Conservation (phyloP, 1,284 basidiomycete species). For the Rhodotorula mucilaginosa region DNA sequence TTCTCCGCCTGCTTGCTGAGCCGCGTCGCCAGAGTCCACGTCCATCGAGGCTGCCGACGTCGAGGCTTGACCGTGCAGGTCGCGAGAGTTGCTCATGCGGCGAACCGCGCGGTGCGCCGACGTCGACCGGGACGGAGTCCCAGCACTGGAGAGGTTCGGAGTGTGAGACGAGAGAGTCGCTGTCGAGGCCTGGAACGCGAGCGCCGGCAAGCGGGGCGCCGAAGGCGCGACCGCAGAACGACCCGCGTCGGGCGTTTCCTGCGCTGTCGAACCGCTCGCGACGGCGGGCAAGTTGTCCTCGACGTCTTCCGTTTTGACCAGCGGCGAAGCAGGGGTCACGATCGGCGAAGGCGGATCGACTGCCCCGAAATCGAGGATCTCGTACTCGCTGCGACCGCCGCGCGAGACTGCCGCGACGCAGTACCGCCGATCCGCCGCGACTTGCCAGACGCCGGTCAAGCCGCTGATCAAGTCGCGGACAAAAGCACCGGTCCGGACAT, state of each 20-base stretch:
- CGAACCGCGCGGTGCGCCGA: neutral
- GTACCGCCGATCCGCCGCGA: slow-evolving; percentile 85
- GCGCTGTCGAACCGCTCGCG: neutral
- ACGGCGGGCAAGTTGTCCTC: neutral
- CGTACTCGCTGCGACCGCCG: slow-evolving; percentile 42
- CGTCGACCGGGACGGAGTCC: neutral
- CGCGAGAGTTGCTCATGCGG: neutral
- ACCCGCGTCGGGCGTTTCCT: neutral
- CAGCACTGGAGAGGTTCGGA: neutral
- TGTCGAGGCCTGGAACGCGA: slow-evolving; percentile 1
- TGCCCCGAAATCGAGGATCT: slow-evolving; percentile 41
- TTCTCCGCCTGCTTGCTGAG: neutral
- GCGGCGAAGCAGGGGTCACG: neutral
- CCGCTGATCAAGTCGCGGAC: slow-evolving; percentile 81
- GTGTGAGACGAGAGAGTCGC: neutral
- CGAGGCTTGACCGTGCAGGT: neutral
- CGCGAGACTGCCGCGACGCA: slow-evolving; percentile 71
- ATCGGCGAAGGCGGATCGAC: slow-evolving; percentile 13
- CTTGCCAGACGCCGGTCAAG: slow-evolving; percentile 91
- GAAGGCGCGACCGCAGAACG: neutral
- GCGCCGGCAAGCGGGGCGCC: slow-evolving; percentile 2
- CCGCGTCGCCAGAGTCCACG: neutral
- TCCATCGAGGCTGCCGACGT: neutral
- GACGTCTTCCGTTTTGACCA: slow-evolving; percentile 7
- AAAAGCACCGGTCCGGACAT: slow-evolving; percentile 76